Conservation (phyloP, 1,284 basidiomycete genomes). For the Bondarzewia mesenterica region DNA sequence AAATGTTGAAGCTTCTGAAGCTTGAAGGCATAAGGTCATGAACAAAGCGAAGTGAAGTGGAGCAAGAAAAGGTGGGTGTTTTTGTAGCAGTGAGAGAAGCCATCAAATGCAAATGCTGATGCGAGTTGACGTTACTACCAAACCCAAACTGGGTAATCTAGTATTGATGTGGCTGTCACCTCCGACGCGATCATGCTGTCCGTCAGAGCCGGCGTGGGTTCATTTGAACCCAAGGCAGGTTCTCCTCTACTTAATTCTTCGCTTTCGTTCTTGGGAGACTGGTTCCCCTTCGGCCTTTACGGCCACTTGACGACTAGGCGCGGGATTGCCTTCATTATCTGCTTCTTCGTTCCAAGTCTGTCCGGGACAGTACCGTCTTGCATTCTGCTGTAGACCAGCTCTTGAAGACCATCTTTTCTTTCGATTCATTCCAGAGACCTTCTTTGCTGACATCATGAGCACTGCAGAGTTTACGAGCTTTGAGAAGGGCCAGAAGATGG, state of each 20-base stretch:
- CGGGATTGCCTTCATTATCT: slow-evolving; percentile 25
- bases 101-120: too few relatives aligned
- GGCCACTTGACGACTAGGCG: slow-evolving; percentile 27
- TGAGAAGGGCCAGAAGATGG: slow-evolving; percentile 25
- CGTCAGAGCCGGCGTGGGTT: neutral
- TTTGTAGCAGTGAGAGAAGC: too few relatives aligned
- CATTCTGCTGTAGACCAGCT: slow-evolving; percentile 10
- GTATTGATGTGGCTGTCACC: too few relatives aligned
- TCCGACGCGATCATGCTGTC: too few relatives aligned
- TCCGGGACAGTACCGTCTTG: slow-evolving; percentile 24
- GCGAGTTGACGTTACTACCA: too few relatives aligned
- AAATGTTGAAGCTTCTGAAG: too few relatives aligned
- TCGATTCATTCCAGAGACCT: slow-evolving; percentile 7
- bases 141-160: too few relatives aligned
- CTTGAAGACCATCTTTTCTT: slow-evolving; percentile 11
- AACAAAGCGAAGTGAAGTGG: too few relatives aligned
- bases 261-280: slow-evolving; percentile 29
- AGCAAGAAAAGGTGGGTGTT: too few relatives aligned
- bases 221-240: slow-evolving; percentile 5
- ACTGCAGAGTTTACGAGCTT: slow-evolving; percentile 13
- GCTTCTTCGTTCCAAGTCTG: slow-evolving; percentile 22
- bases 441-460: slow-evolving; percentile 21
- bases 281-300: slow-evolving; percentile 32
- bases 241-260: slow-evolving; percentile 15
- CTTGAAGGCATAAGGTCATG: too few relatives aligned